These are phyloP conservation scores for Fistulina hepatica DNA, from an alignment of 1,284 basidiomycete genomes.

Conservation along the genomic window DNA sequence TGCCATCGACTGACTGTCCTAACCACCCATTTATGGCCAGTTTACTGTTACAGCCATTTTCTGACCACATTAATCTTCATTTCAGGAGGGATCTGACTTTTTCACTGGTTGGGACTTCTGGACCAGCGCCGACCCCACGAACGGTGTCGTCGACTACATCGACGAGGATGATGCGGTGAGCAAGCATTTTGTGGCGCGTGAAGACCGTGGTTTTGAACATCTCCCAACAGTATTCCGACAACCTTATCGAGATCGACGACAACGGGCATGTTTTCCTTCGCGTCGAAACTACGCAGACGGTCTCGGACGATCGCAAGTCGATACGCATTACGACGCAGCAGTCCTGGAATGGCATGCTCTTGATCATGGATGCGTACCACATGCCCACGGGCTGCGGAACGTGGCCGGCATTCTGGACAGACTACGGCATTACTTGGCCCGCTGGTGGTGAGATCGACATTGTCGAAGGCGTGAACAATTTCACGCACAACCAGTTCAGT, in stretches of 20 bases:
- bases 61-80: slow-evolving; percentile 6
- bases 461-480: slow-evolving; percentile 71
- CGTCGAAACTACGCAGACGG: slow-evolving; percentile 68
- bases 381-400: slow-evolving; percentile 86
- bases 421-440: slow-evolving; percentile 66
- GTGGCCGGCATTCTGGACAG: slow-evolving; percentile 46
- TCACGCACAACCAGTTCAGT: slow-evolving; percentile 71
- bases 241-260: slow-evolving; percentile 48
- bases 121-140: slow-evolving; percentile 63
- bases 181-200: slow-evolving; percentile 14
- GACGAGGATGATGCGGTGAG: slow-evolving; percentile 46
- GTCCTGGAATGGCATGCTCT: slow-evolving; percentile 55
- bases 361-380: slow-evolving; percentile 78
- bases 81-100: slow-evolving; percentile 54
- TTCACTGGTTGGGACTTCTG: slow-evolving; percentile 79
- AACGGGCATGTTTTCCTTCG: slow-evolving; percentile 72
- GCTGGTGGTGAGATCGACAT: slow-evolving; percentile 75
- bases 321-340: slow-evolving; percentile 65
- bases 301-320: slow-evolving; percentile 56
- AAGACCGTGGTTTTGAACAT: slow-evolving; percentile 4
- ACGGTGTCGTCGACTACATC: slow-evolving; percentile 55
- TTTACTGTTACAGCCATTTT: neutral
- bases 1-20: too few species aligned
- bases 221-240: slow-evolving; percentile 31
- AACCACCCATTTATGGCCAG: too few species aligned